Base-by-base conservation (phyloP, 202 grass and related monocot genomes). In the Carex arenaria region DNA sequence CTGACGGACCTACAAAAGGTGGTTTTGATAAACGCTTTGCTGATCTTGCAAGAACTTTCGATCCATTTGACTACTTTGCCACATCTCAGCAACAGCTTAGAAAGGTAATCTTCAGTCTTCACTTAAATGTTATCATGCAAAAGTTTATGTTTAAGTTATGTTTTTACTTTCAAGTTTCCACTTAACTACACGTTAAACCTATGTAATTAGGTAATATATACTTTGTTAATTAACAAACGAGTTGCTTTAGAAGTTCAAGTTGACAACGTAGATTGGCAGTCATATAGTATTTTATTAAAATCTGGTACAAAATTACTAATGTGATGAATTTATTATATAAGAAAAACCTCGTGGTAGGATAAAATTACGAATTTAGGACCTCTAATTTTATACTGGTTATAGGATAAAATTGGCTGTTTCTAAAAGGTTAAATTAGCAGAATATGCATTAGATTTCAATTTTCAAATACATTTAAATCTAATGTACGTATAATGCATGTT, bases 51-150 rank as follows among this genome's bases (percentile, higher is more conserved):
- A 83, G 85, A 31, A 80, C 86, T 5, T 78, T 88, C 17, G 85
- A 85, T 85, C 89, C 89, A 0, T 90, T 95, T 70, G 65, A 92
- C 19, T 88, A 86, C 28, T 78, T 95, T 1, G 90, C 72, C 22
- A 61, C 23, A 61, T 89, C 95, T 81, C 89, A 92, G 72, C 54
- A 82, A 4, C 89, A 74, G 81, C 89, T 95, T 75, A 57, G 85
- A 61, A 79, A 85, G 43, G 91, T 86, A 84, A 42, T 64, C 4
- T 63, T 78, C 49, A 84, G 19, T 64, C 4, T 63, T 78, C 49
- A 59, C 30, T 66, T 49, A 36, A 4, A 55, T 52, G 15, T 36
- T 45, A 64, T 18, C 30, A 52, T 53, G 19, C 43, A 30, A 53
- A 17, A 42, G 32, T 64, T 1, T 36, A 18, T 67, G 0, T 67